Base-by-base conservation (phyloP, 2,329 filamentous ascomycete species). In the Neoarthrinium moseri region DNA sequence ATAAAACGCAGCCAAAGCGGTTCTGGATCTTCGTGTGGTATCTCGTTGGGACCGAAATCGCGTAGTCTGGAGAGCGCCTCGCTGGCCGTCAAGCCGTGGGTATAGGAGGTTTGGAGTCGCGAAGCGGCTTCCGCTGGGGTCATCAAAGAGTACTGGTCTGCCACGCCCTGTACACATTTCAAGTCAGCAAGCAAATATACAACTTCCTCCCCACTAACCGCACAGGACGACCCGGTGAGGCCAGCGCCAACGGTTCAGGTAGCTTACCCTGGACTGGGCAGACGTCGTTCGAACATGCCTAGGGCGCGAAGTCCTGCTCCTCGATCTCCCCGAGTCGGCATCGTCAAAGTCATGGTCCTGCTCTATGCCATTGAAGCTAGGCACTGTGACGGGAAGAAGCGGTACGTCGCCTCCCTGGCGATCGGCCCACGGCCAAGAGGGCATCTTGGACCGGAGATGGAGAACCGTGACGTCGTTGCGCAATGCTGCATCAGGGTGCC, bases 1-100 rank as follows among this genome's bases (percentile, higher is more conserved):
- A 96, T 65, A 59, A 99, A 99, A 48, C 94, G 88, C 44, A 96
- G 71, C 91, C 94, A 99, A 47, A 99, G 72, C 8, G 94, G 91
- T 67, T 99, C 94, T 2, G 92, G 90, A 45, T 90, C 85, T 49
- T 97, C 91, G 66, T 95, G 90, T 5, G 94, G 90, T 29, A 99
- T 86, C 69, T 99, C 94, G 68, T 99, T 99, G 22, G 87, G 84
- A 24, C 94, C 94, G 71, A 94, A 83, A 52, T 87, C 81, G 60
- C 86, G 80, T 50, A 96, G 77, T 60, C 92, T 83, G 46, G 86
- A 80, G 49, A 91, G 77, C 27, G 91, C 94, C 67, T 96, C 90
- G 35, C 83, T 80, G 0, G 89, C 85, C 5, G 89, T 83, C 12
- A 99, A 78, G 43, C 94, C 94, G 60, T 89, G 80, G 12, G 78